Base-by-base conservation (phyloP, 2,329 filamentous ascomycete genomes). In the Hymenoscyphus albidus region DNA sequence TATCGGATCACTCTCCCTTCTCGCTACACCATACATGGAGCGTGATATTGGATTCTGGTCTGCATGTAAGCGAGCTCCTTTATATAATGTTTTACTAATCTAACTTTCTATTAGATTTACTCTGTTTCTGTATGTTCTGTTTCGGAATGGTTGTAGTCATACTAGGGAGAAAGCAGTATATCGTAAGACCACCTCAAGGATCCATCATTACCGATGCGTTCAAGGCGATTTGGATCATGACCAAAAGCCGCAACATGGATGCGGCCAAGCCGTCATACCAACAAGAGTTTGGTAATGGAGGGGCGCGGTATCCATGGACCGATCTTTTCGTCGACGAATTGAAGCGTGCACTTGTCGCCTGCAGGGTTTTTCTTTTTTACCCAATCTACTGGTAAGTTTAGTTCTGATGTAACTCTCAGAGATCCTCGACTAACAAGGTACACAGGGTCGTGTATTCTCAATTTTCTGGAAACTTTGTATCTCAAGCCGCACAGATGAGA, bases 281-380 rank as follows among this genome's bases (percentile, higher is more conserved):
- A 63, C 80, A 79, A 18, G 83, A 80, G 65, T 77, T 84, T 65
- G 78, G 80, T 5, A 40, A 44, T 31, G 12, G 18, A 4, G 40
- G 61, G 27, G 10, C 18, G 40, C 40, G 2, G n/a, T 18, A 60
- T 61, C 62, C 65, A 31, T 72, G 67, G 68, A 55, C 68, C 65
- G 91, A 94, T 70, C 85, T 84, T 60, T 93, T 89, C 88, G 87
- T 92, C 60, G 85, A 86, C 70, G 86, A 90, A 69, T 82, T 88
- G 14, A 79, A 80, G 62, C 85, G 88, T 72, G 80, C 64, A 76
- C 81, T 73, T 77, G 78, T 70, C 71, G 88, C 88, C 64, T 90
- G 88, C 79, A 81, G 85, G 68, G 66, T 71, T 1, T 72, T 71
- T 13, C n/a, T 86, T 67, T 92, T 88, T 80, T 83, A 87, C 64